These are phyloP conservation scores for Fraxinus latifolia DNA, from an alignment of 305 asterid genomes.

Conservation along the genomic window DNA sequence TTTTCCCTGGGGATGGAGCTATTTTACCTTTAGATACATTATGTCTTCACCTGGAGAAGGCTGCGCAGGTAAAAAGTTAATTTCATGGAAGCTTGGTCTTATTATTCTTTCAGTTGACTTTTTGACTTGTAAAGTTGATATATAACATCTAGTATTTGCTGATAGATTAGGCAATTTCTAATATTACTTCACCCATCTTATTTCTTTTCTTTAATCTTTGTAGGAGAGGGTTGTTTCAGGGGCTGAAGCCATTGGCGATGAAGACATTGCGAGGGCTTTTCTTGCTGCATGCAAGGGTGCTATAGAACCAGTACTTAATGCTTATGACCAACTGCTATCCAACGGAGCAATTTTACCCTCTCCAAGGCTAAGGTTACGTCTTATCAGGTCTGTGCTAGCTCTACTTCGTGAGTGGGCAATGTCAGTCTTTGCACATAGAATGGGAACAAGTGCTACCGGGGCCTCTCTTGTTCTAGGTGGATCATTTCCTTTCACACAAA, in stretches of 20 bases:
- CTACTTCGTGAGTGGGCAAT: conserved; percentile 88
- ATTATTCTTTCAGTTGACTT: background rate
- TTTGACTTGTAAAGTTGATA: background rate
- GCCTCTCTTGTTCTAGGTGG: conserved; percentile 86
- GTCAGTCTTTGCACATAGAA: conserved; percentile 63
- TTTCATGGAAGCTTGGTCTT: conserved; percentile 3
- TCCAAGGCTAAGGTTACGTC: conserved; percentile 66
- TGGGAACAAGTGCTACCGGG: conserved; percentile 79
- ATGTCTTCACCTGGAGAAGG: conserved; percentile 89
- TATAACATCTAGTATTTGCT: background rate
- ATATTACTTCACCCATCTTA: conserved; percentile 1
- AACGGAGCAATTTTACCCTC: conserved; percentile 71
- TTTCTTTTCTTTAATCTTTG: conserved; percentile 14
- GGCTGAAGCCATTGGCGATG: conserved; percentile 78
- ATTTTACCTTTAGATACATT: conserved; percentile 80
- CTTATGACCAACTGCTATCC: conserved; percentile 76
- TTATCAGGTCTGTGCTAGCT: conserved; percentile 77
- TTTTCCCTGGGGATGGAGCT: conserved; percentile 85
- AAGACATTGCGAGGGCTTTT: conserved; percentile 86
- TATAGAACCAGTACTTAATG: conserved; percentile 75
- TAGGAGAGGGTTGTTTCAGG: conserved; percentile 77
- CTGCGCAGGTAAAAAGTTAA: conserved; percentile 62
- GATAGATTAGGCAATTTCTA: background rate
- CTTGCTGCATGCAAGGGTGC: conserved; percentile 86
- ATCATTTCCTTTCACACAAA: conserved; percentile 54